Conservation (phyloP, 805 yeast genomes). For the Lipomyces starkeyi region DNA sequence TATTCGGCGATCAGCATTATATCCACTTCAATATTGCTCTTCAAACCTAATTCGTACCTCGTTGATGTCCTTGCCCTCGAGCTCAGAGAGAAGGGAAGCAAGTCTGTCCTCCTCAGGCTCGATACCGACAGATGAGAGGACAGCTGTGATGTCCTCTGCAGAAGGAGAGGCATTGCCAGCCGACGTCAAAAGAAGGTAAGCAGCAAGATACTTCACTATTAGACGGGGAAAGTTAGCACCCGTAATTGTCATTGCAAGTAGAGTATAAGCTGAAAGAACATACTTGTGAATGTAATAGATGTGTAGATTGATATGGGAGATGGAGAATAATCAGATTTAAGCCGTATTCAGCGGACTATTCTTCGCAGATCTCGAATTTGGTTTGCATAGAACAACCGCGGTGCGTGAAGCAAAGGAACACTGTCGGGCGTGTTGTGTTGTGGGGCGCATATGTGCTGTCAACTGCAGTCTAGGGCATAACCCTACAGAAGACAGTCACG, state of each 20-base stretch:
- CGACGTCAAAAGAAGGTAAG: constrained; percentile 96
- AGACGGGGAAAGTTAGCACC: not conserved
- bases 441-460: not conserved
- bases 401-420: not conserved
- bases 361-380: constrained; percentile 49
- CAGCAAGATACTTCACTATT: constrained; percentile 96
- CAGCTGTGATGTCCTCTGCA: constrained; percentile 85
- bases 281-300: not conserved
- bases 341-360: constrained; percentile 78
- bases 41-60: constrained; percentile 50
- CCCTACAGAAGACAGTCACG: constrained; percentile 17
- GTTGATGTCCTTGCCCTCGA: constrained; percentile 90
- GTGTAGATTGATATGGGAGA: constrained; percentile 3
- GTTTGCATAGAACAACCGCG: not conserved
- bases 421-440: constrained; percentile 7
- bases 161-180: constrained; percentile 96
- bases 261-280: not conserved
- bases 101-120: constrained; percentile 92
- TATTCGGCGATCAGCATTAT: not conserved
- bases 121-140: constrained; percentile 93
- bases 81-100: constrained; percentile 76
- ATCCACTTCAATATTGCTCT: not conserved
- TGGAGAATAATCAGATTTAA: constrained; percentile 78
- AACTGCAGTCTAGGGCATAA: constrained; percentile 8
- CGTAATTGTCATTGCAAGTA: not conserved